Base-by-base conservation (phyloP, 306 rosid species). In the cucumber (Cucumis sativus) region DNA sequence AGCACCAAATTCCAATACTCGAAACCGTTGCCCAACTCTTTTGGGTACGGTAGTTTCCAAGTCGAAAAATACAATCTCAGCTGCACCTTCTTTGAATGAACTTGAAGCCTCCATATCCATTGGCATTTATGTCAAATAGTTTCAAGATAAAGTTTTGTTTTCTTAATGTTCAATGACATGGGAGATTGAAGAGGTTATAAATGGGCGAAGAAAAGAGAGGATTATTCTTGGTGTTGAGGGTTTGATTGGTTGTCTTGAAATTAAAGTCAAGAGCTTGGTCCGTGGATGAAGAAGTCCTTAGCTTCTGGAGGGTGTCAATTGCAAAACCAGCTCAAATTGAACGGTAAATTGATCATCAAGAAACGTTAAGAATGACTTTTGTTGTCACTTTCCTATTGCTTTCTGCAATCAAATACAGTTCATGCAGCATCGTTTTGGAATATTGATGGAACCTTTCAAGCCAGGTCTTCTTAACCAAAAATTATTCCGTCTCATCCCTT, bases 1-100 rank as follows among this genome's bases (percentile, higher is more conserved):
- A 11, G 99, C 99, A 10, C 99, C 99, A 57, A 95, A 95, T 64
- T 95, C 99, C 51, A 92, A 55, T 0, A 92, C 89, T 83, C 87
- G 85, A 80, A 95, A 92, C 45, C 86, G 75, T n/a, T 89, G 87
- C 58, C 97, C 93, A 8, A 60, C 62, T 61, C 77, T 90, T 4
- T 80, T 88, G n/a, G 98, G 98, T 20, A 95, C 97, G 1, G 87
- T 95, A 7, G 97, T 95, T 89, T 95, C 99, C 75, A 95, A 83
- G 86, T 95, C 99, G 55, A 95, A 95, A 89, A 95, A 95, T 74
- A 88, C 97, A 43, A 95, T 91, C 82, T 93, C 91, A 14, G 87
- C 79, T 75, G 82, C 28, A 30, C 84, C 65, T 37, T 89, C 80
- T 47, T 60, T 87, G 87, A 77, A 78, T 77, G 90, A 74, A 81